Conservation (phyloP, 225 moss, liverwort and hornwort species). For the Sphagnum contortum region DNA sequence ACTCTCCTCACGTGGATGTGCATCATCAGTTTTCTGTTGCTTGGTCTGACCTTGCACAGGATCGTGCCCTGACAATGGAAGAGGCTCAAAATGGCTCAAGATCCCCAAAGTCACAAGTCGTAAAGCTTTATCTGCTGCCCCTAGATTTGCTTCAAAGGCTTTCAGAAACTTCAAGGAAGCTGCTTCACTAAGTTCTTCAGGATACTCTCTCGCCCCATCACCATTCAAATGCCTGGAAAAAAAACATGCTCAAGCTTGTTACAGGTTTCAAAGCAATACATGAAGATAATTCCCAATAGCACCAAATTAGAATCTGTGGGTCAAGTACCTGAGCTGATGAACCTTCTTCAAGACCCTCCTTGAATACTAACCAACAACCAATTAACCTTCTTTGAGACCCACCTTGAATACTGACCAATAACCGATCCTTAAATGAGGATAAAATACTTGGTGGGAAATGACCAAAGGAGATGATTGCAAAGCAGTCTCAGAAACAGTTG, state of each 20-base stretch:
- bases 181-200: constrained; percentile 23
- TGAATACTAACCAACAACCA: too few species aligned
- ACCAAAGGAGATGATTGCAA: too few species aligned
- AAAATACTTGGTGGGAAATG: too few species aligned
- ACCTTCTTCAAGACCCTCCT: too few species aligned
- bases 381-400: too few species aligned
- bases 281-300: too few species aligned
- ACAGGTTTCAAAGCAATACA: too few species aligned
- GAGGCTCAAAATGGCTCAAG: constrained; percentile 51
- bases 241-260: constrained; percentile 4
- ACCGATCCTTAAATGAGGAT: too few species aligned
- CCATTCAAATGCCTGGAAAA: constrained; percentile 19
- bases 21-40: constrained; percentile 40
- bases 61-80: constrained; percentile 17
- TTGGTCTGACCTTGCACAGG: constrained; percentile 33
- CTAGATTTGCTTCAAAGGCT: constrained; percentile 49
- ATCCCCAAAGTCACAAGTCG: constrained; percentile 60
- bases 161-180: constrained; percentile 36
- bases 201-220: constrained; percentile 16
- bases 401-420: too few species aligned
- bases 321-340: too few species aligned
- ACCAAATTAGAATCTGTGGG: too few species aligned
- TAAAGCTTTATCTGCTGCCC: constrained; percentile 50
- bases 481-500: too few species aligned
- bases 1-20: constrained; percentile 17